Base-by-base conservation (phyloP, 2,329 filamentous ascomycete genomes). In the Cadophora gregata region DNA sequence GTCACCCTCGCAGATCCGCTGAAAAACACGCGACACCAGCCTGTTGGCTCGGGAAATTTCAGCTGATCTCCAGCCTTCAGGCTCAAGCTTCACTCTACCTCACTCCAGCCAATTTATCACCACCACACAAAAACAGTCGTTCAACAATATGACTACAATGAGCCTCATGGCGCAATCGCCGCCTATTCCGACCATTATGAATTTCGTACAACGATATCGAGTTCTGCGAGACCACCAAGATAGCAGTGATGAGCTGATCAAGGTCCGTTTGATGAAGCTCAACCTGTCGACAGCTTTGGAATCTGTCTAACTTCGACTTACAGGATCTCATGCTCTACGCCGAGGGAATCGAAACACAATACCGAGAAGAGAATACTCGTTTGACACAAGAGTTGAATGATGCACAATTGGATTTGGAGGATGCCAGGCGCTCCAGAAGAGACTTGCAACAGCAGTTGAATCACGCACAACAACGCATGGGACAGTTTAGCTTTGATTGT, bases 361-460 rank as follows among this genome's bases (percentile, higher is more conserved):
- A 85, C 4, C 78, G 78, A 25, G 72, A 78, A 42, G 83, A 88
- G 71, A 86, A 83, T 68, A 69, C 72, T 1, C 72, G 72, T 9
- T 77, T 88, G 5, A 71, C 68, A 53, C 75, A 79, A 45, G 76
- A 82, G 65, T 73, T 87, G 12, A 76, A 75, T 51, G 78, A 84
- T 69, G 74, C 78, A 38, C 78, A 81, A 61, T 79, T 87, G 67
- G 85, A 88, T 70, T 79, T 87, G 16, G 78, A 80, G 8, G 80
- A 84, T 74, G 80, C 84, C n/a, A 80, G 77, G 8, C 79, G 80
- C 27, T 80, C 81, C 4, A 79, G 83, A 67, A 78, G 84, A 64
- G 83, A 86, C 8, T 75, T 87, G 47, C 83, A 87, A 73, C 79
- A 82, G 66, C 79, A 78, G 56, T 72, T 86, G 31, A 79, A 79